These are phyloP conservation scores for Fulvia fulva DNA, from an alignment of 2,329 filamentous ascomycete genomes.

Conservation along the genomic window DNA sequence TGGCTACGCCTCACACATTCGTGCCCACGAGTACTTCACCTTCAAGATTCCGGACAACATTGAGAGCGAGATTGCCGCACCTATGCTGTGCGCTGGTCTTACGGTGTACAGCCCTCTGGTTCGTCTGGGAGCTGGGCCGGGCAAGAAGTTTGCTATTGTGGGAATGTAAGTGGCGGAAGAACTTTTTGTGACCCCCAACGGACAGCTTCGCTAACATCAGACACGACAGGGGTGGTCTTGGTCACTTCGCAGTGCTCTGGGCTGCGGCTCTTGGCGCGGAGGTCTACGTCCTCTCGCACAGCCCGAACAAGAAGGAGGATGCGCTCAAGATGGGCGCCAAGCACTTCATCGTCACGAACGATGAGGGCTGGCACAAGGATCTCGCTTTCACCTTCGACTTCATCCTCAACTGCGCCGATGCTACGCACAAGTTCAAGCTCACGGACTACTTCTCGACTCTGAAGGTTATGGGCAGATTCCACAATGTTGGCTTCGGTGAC, in stretches of 20 bases:
- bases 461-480: conserved; percentile 76
- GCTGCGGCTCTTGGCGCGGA: conserved; percentile 56
- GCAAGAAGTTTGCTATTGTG: conserved; percentile 73
- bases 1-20: conserved; percentile 64
- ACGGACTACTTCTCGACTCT: conserved; percentile 69
- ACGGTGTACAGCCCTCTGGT: conserved; percentile 76
- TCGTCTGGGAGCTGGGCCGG: conserved; percentile 69
- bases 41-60: conserved; percentile 75
- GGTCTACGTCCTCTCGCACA: conserved; percentile 59
- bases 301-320: conserved; percentile 57
- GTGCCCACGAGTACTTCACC: conserved; percentile 71
- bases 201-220: neutral
- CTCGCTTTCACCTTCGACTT: conserved; percentile 65
- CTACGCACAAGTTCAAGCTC: conserved; percentile 62
- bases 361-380: conserved; percentile 56
- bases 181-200: neutral
- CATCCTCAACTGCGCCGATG: conserved; percentile 71
- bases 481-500: conserved; percentile 75
- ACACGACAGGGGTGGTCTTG: conserved; percentile 44
- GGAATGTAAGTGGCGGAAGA: conserved; percentile 49
- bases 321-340: conserved; percentile 57
- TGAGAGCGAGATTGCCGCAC: conserved; percentile 55
- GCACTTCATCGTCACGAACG: conserved; percentile 55
- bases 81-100: conserved; percentile 78
- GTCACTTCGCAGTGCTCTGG: conserved; percentile 49